Percentiles rank a stretch among this genome's conserved stretches.
phyloP scores from a whole-genome alignment of 257 asterid genomes.

The Solanum chmielewskii region DNA sequence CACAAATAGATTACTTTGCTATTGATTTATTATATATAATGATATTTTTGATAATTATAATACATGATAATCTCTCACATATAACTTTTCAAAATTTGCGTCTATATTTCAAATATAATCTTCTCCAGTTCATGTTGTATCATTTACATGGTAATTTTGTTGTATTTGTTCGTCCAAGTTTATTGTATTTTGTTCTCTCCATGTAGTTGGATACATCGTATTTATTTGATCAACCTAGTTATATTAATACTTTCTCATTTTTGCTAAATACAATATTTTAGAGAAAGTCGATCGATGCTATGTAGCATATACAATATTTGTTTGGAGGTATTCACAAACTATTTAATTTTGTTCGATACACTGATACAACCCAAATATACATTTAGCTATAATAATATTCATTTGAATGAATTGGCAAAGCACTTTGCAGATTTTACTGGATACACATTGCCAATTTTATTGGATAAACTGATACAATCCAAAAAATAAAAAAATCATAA shows the following conservation, averaged over 20 bases:
- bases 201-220: neutral
- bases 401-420: no score
- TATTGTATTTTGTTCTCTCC: neutral
- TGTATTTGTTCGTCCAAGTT: neutral
- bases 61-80: neutral
- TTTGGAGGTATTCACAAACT: neutral
- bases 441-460: neutral
- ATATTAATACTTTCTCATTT: neutral
- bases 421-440: no score
- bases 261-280: neutral
- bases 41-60: no score
- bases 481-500: no score
- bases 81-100: no score
- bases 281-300: no score
- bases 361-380: no score
- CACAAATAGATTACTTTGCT: neutral
- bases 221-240: neutral
- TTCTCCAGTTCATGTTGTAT: no score
- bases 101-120: no score
- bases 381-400: no score
- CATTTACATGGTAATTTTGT: neutral
- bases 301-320: no score
- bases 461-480: neutral
- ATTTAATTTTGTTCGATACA: neutral
- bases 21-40: neutral